These are phyloP conservation scores for Opeltia flavorubescens DNA, from an alignment of 495 filamentous ascomycete genomes.

Conservation along the genomic window DNA sequence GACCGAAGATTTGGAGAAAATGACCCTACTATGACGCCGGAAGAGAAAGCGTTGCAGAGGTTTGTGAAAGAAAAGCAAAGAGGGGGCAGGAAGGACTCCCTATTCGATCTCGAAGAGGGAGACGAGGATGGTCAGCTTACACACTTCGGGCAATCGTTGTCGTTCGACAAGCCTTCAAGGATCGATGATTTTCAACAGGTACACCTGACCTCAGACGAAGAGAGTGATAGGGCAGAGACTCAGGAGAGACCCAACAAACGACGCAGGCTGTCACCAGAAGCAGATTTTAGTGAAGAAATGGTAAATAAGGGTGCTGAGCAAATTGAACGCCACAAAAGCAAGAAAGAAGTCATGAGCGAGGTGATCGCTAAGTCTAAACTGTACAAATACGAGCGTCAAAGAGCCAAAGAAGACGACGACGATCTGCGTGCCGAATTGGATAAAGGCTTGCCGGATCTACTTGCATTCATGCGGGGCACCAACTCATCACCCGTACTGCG, in stretches of 20 bases:
- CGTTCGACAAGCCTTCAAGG: conserved; percentile 37
- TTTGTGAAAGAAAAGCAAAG: conserved; percentile 74
- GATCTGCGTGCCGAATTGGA: conserved; percentile 72
- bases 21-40: conserved; percentile 82
- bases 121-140: conserved; percentile 61
- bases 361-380: conserved; percentile 94
- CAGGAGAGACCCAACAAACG: conserved; percentile 45
- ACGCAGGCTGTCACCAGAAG: conserved; percentile 28
- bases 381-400: conserved; percentile 84
- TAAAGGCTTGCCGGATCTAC: conserved; percentile 65
- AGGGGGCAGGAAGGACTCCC: conserved; percentile 50
- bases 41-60: conserved; percentile 83
- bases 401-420: conserved; percentile 85
- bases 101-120: conserved; percentile 85
- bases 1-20: conserved; percentile 94
- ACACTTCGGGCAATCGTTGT: conserved; percentile 64
- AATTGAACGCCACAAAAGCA: conserved; percentile 70
- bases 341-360: conserved; percentile 92
- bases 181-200: conserved; percentile 63
- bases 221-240: conserved; percentile 27
- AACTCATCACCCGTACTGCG: conserved; percentile 28
- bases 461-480: conserved; percentile 47
- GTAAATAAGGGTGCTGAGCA: conserved; percentile 28
- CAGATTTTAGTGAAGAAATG: conserved; percentile 24
- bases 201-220: conserved; percentile 41